Evolutionary conservation across 371 early-diverging fungal species (phyloP).

Genomic region (Lichtheimia ornata): DNA sequence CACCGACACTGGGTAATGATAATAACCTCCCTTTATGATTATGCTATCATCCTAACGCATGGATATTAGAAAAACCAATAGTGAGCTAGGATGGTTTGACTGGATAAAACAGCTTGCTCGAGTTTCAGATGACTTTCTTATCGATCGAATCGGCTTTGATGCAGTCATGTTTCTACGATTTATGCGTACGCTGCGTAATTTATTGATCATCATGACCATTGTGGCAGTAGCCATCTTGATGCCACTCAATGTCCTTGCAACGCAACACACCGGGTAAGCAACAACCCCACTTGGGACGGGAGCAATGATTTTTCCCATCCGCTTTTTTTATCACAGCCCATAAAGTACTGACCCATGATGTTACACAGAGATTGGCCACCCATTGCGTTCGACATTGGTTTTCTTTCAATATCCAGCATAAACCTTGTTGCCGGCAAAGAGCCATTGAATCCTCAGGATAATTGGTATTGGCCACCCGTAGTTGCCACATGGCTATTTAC

Average conservation of each 20-base stretch:
- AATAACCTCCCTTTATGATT: not conserved
- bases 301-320: too few relatives aligned
- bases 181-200: constrained; percentile 55
- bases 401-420: constrained; percentile 39
- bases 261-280: constrained; percentile 39
- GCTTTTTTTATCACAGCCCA: not conserved
- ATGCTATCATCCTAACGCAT: not conserved
- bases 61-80: constrained; percentile 28
- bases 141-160: constrained; percentile 76
- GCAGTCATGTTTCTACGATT: constrained; percentile 80
- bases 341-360: constrained; percentile 2
- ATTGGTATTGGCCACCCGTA: constrained; percentile 63
- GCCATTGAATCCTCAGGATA: constrained; percentile 16
- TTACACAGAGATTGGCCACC: constrained; percentile 55
- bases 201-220: constrained; percentile 57
- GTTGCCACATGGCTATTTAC: constrained; percentile 59
- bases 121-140: constrained; percentile 57
- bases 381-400: constrained; percentile 31
- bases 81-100: constrained; percentile 49
- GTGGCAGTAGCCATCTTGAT: constrained; percentile 64
- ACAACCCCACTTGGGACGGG: not conserved
- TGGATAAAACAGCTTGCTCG: constrained; percentile 68
- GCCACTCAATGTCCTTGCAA: constrained; percentile 63
- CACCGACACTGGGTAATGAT: not conserved
- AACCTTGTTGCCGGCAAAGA: constrained; percentile 32